phyloP scores from a whole-genome alignment of 139 green algal genomes.

The Tetradesmus lagerheimii region DNA sequence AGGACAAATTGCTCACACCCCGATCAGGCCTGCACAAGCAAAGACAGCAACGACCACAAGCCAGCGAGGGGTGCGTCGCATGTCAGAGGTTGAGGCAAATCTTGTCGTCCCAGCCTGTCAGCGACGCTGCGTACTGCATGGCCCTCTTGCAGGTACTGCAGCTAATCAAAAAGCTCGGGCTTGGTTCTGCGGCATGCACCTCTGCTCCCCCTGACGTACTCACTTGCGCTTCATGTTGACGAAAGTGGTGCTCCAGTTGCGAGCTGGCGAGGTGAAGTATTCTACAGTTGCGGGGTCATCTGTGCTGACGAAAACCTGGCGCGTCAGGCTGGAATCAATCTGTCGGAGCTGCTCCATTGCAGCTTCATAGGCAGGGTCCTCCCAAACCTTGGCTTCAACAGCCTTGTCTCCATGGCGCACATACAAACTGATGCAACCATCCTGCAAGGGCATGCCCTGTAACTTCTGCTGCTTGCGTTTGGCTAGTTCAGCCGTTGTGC shows the following conservation, averaged over 20 bases:
- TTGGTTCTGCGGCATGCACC: too few species aligned
- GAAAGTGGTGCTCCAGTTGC: not conserved
- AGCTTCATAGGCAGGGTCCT: conserved; percentile 29
- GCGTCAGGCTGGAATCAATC: conserved; percentile 6
- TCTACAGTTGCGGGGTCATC: conserved; percentile 47
- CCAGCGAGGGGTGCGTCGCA: not conserved
- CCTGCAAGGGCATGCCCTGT: not conserved
- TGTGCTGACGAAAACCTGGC: conserved; percentile 52
- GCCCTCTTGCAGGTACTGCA: too few species aligned
- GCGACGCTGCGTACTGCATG: too few species aligned
- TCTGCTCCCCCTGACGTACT: not conserved
- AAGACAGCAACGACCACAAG: not conserved
- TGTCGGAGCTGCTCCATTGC: not conserved
- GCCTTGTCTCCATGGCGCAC: conserved; percentile 57
- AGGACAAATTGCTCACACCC: conserved; percentile 30
- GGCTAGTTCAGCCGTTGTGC: conserved; percentile 17
- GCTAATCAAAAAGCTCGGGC: too few species aligned
- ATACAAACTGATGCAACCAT: conserved; percentile 48
- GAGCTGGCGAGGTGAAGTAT: conserved; percentile 27
- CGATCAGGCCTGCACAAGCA: conserved; percentile 2
- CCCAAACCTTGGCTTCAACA: conserved; percentile 28
- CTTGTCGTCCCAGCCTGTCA: too few species aligned
- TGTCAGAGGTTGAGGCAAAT: not conserved
- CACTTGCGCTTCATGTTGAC: conserved; percentile 13
- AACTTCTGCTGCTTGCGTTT: conserved; percentile 3